These are phyloP conservation scores for Paraphoma chrysanthemicola DNA, from an alignment of 2,329 filamentous ascomycete genomes.

Conservation along the genomic window DNA sequence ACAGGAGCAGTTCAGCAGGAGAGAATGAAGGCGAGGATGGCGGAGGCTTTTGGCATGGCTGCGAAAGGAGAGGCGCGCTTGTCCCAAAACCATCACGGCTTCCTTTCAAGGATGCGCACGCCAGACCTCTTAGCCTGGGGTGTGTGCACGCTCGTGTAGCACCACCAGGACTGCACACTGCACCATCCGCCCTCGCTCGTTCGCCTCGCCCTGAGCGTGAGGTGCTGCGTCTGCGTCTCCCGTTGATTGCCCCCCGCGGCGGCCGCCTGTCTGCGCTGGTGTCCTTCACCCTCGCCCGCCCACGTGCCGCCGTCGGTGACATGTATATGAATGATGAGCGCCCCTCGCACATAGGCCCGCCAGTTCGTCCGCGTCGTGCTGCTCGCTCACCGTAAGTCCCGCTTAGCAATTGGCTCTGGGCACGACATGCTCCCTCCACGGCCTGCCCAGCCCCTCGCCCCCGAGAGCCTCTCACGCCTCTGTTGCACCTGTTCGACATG, in stretches of 20 bases:
- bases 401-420: slow-evolving; percentile 12
- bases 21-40: slow-evolving; percentile 17
- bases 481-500: slow-evolving; percentile 37
- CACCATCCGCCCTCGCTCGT: slow-evolving; percentile 13
- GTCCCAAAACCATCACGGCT: slow-evolving; percentile 14
- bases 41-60: slow-evolving; percentile 21
- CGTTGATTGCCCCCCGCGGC: background rate
- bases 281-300: background rate
- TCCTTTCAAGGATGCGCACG: slow-evolving; percentile 24
- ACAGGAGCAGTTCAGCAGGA: slow-evolving; percentile 5
- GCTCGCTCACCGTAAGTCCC: slow-evolving; percentile 13
- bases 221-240: background rate
- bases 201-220: slow-evolving; percentile 4
- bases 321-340: background rate
- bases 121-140: slow-evolving; percentile 20
- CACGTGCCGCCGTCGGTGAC: background rate
- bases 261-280: background rate
- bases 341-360: background rate
- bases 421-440: slow-evolving; percentile 12
- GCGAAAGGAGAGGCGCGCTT: slow-evolving; percentile 30
- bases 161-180: slow-evolving; percentile 5
- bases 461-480: background rate
- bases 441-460: slow-evolving; percentile 1
- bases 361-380: background rate
- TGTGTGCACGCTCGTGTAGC: slow-evolving; percentile 23